phyloP scores from a whole-genome alignment of 345 rosid species.

The thale cress (Arabidopsis thaliana) region DNA sequence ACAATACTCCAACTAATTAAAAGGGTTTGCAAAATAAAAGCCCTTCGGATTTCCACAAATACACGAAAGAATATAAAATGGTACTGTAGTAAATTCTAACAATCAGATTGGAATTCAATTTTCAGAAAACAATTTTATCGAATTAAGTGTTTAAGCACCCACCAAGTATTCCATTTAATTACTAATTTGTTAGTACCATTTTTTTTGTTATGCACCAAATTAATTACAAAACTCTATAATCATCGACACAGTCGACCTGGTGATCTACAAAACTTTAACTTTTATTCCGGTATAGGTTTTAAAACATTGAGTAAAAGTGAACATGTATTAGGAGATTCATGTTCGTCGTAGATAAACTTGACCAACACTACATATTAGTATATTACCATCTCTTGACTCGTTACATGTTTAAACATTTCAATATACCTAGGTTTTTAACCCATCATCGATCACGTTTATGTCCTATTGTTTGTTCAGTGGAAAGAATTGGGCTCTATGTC shows the following conservation, averaged over 20 bases:
- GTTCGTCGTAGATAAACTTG: slow-evolving; percentile 9
- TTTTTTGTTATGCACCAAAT: no score
- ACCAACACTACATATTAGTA: not conserved
- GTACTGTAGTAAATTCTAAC: not conserved
- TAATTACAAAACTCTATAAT: no score
- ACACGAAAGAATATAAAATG: slow-evolving; percentile 21
- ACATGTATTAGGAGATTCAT: not conserved
- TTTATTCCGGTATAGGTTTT: no score
- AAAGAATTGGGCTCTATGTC: not conserved
- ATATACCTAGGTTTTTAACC: not conserved
- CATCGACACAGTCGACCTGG: no score
- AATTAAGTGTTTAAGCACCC: no score
- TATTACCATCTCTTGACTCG: not conserved
- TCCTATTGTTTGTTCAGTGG: not conserved
- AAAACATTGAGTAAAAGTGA: not conserved
- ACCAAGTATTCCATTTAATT: no score
- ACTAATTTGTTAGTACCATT: no score
- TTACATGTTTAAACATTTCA: not conserved
- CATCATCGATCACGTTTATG: not conserved
- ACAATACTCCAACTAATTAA: not conserved
- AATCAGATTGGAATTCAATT: not conserved
- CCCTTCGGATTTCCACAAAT: slow-evolving; percentile 27
- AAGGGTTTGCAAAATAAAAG: slow-evolving; percentile 6
- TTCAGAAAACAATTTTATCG: no score
- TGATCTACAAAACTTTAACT: no score